These are phyloP conservation scores for Uronychia binucleata DNA, from an alignment of 73 alveolate species.

Conservation along the genomic window DNA sequence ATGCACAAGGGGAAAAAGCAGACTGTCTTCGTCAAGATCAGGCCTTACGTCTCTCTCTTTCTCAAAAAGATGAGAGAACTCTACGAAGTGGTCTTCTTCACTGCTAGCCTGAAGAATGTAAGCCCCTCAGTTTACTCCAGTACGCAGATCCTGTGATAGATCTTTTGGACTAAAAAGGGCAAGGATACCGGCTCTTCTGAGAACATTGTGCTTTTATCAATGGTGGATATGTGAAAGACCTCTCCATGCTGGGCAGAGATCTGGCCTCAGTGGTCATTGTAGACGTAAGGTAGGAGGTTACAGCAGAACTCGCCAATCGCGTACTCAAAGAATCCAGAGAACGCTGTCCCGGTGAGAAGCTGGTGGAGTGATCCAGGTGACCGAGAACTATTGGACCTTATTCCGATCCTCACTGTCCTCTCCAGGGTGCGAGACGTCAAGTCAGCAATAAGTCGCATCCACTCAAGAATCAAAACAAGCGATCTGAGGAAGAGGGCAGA, in stretches of 20 bases:
- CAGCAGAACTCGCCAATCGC: slow-evolving; percentile 43
- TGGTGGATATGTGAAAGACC: slow-evolving; percentile 80
- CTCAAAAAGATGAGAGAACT: slow-evolving; percentile 25
- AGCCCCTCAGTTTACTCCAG: not conserved
- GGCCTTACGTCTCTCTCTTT: slow-evolving; percentile 55
- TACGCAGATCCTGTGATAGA: slow-evolving; percentile 58
- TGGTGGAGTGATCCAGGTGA: slow-evolving; percentile 64
- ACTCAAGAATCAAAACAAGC: not conserved
- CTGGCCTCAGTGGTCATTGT: slow-evolving; percentile 66
- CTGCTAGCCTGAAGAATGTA: slow-evolving; percentile 43
- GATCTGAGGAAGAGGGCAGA: not conserved
- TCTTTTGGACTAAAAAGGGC: slow-evolving; percentile 22
- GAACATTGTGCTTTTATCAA: slow-evolving; percentile 63
- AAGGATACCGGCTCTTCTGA: slow-evolving; percentile 65
- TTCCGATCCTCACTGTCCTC: slow-evolving; percentile 31
- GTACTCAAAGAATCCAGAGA: slow-evolving; percentile 56
- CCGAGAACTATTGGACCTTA: slow-evolving; percentile 40
- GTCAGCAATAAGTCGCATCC: not conserved
- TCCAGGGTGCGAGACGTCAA: slow-evolving; percentile 51
- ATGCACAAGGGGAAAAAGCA: slow-evolving; percentile 8
- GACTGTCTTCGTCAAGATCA: slow-evolving; percentile 22
- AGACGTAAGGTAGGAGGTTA: slow-evolving; percentile 14
- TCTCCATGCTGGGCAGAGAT: slow-evolving; percentile 75
- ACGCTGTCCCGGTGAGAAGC: slow-evolving; percentile 56
- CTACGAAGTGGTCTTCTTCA: slow-evolving; percentile 62